Conservation (phyloP, 2,329 filamentous ascomycete genomes). For the Paracorniculantispora psalliotae region DNA sequence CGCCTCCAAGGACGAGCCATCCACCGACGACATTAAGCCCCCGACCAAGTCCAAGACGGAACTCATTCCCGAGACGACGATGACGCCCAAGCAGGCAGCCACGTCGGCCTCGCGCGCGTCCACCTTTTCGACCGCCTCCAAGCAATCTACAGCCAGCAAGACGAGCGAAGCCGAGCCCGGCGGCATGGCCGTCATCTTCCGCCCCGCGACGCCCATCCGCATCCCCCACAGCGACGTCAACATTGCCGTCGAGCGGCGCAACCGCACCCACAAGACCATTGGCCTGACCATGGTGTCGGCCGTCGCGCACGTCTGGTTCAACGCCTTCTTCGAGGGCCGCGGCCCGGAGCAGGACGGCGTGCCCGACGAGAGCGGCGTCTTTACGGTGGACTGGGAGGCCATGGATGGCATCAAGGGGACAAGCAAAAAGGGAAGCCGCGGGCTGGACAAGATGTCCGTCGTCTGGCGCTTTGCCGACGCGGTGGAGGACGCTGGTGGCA, state of each 20-base stretch:
- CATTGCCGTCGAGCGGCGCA: conserved; percentile 82
- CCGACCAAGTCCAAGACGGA: conserved; percentile 2
- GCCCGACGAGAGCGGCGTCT: conserved; percentile 61
- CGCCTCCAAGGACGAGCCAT: conserved; percentile 9
- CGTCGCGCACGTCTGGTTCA: conserved; percentile 96
- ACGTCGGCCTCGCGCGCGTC: not conserved
- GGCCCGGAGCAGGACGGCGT: conserved; percentile 64
- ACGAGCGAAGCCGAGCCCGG: conserved; percentile 46
- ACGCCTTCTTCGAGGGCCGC: conserved; percentile 82
- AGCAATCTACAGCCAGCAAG: not conserved
- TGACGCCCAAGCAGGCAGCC: not conserved
- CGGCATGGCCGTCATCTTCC: conserved; percentile 73
- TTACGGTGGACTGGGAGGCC: conserved; percentile 54
- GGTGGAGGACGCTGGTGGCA: conserved; percentile 11
- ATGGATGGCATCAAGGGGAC: conserved; percentile 97
- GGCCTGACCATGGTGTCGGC: conserved; percentile 87
- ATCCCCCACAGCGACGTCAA: conserved; percentile 83
- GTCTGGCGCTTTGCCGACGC: conserved; percentile 62
- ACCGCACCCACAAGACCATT: conserved; percentile 69
- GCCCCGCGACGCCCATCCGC: conserved; percentile 61
- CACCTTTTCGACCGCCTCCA: not conserved
- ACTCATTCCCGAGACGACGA: not conserved
- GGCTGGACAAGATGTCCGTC: conserved; percentile 76
- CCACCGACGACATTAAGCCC: not conserved
- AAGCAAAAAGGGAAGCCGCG: conserved; percentile 71